Evolutionary conservation across 805 yeast genomes (phyloP), one percentile per base, ranked within the genome.

Genomic region (Tetrapisispora nanseiensis): DNA sequence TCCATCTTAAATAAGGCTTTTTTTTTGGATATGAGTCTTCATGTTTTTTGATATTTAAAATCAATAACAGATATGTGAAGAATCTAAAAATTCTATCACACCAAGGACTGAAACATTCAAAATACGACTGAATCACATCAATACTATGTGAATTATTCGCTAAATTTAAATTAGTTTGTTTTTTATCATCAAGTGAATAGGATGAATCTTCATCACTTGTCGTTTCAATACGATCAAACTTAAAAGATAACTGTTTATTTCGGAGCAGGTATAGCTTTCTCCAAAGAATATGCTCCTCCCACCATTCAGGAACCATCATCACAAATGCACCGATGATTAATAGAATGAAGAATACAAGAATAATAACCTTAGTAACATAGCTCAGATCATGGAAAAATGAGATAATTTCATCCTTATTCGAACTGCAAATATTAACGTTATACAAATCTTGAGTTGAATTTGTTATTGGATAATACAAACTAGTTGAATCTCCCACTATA

Each of bases 211-310:
- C 37, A 28, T 36, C 37, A 21, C 45, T 41, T 1, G 46, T 18
- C 0, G 39, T 31, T 20, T 39, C 33, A 13, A 13, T 32, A 4
- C 35, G 31, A 10, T 37, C 29, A 6, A 42, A 40, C 1, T 23
- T 20, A 16, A 35, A 29, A 31, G 34, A 33, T 6, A 30, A 28
- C 2, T 35, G 33, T 23, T 30, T 21, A 8, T 37, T 37, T 16
- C 18, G 31, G 39, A 23, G 10, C 35, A 27, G 23, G 43, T 51
- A 33, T 8, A 74, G 50, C 39, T 69, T 65, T 32, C 49, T 58
- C 85, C 86, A 80, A 11, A 62, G 59, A 29, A 62, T 57, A 29
- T 60, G 59, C 43, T 78, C 82, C 21, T 61, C 48, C 51, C 66
- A 74, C 1, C 67, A 63, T 6, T 71, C 63, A 1, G 75, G 74